These are phyloP conservation scores for Grosmannia clavigera DNA, from an alignment of 2,329 filamentous ascomycete genomes.

Conservation along the genomic window DNA sequence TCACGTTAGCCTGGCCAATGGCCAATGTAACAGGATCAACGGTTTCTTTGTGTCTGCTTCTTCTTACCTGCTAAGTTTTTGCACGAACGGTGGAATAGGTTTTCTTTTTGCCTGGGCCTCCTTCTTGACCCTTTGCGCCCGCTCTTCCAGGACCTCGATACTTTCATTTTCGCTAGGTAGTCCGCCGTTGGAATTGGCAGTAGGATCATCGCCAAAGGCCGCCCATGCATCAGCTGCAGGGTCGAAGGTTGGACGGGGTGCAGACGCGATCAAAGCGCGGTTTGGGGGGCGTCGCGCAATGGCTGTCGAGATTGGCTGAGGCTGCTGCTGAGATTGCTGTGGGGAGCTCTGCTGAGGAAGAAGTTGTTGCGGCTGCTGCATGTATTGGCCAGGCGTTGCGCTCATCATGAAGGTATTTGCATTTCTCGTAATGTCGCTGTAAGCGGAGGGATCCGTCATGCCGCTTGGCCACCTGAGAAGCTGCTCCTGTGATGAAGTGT, in stretches of 20 bases:
- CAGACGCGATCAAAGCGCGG: slow-evolving; percentile 34
- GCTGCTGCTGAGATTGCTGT: slow-evolving; percentile 13
- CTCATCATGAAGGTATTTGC: slow-evolving; percentile 27
- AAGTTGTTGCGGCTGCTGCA: slow-evolving; percentile 8
- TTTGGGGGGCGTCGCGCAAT: slow-evolving; percentile 41
- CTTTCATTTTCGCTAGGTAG: slow-evolving; percentile 49
- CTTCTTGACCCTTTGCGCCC: slow-evolving; percentile 69
- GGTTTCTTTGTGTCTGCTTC: background rate
- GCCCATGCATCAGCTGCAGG: slow-evolving; percentile 27
- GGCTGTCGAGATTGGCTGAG: slow-evolving; percentile 27
- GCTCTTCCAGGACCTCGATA: slow-evolving; percentile 66
- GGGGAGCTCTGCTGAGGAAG: slow-evolving; percentile 16
- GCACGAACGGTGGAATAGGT: slow-evolving; percentile 93
- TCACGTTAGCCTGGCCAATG: slow-evolving; percentile 11
- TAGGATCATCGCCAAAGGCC: slow-evolving; percentile 27
- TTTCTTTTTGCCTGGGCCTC: slow-evolving; percentile 86
- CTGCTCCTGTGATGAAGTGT: slow-evolving; percentile 31
- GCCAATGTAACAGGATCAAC: background rate
- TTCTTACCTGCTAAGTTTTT: slow-evolving; percentile 82
- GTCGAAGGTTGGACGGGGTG: slow-evolving; percentile 25
- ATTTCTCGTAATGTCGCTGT: slow-evolving; percentile 22
- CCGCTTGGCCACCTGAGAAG: slow-evolving; percentile 32
- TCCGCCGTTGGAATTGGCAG: slow-evolving; percentile 1
- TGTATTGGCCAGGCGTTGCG: slow-evolving; percentile 19
- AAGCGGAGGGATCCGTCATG: slow-evolving; percentile 22